Evolutionary conservation across 306 rosid genomes (phyloP).

Genomic region (Rosa rugosa): DNA sequence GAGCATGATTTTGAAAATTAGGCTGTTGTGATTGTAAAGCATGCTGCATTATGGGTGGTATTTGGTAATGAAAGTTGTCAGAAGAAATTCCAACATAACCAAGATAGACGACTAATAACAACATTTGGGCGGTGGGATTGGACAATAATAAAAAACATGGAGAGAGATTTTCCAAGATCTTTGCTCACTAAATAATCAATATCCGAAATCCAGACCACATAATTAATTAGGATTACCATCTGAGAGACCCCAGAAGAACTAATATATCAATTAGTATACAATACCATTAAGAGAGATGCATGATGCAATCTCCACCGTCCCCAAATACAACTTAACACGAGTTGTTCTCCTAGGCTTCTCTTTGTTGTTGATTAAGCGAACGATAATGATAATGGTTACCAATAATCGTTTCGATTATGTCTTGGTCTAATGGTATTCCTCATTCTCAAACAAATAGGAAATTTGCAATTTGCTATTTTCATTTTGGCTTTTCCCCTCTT

Average conservation of each 20-base stretch:
- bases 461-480: not conserved
- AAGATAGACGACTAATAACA: not conserved
- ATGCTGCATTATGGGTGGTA: slow-evolving; percentile 39
- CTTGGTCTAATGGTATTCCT: too few species aligned
- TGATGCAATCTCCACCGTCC: not conserved
- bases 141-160: slow-evolving; percentile 19
- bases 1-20: not conserved
- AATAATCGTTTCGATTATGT: too few species aligned
- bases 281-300: not conserved
- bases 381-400: too few species aligned
- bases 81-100: slow-evolving; percentile 41
- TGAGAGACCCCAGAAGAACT: not conserved
- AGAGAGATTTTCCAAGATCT: slow-evolving; percentile 47
- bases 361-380: too few species aligned
- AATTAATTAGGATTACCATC: not conserved
- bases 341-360: too few species aligned
- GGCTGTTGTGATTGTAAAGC: slow-evolving; percentile 8
- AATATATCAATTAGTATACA: not conserved
- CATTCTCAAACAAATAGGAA: not conserved
- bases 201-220: slow-evolving; percentile 22
- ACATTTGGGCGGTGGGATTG: slow-evolving; percentile 41
- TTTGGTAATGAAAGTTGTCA: slow-evolving; percentile 36
- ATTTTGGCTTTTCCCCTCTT: not conserved
- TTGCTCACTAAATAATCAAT: slow-evolving; percentile 33
- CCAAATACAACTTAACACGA: not conserved